These are phyloP conservation scores for Talinum fruticosum DNA, from an alignment of 148 eudicot species.

Conservation along the genomic window DNA sequence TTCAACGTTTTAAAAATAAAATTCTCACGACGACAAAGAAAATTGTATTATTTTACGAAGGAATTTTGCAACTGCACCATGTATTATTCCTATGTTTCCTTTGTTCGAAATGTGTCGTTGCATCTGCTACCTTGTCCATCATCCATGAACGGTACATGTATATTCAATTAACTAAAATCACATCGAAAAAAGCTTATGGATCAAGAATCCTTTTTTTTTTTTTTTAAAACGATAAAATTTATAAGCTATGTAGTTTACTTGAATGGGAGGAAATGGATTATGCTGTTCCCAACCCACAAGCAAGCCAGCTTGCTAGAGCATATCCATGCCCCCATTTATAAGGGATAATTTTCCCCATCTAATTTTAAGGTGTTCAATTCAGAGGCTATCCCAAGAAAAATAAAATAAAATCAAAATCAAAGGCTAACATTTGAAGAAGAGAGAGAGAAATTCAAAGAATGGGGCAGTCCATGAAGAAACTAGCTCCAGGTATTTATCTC, in stretches of 20 bases:
- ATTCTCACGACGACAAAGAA: no score
- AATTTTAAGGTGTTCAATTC: not conserved
- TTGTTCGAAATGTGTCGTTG: no score
- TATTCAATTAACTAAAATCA: no score
- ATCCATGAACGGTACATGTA: no score
- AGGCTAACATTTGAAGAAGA: constrained; percentile 11
- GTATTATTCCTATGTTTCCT: no score
- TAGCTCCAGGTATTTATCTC: constrained; percentile 20
- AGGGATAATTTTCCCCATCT: not conserved
- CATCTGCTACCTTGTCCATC: no score
- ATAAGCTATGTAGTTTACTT: constrained; percentile 19
- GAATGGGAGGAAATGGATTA: constrained; percentile 30
- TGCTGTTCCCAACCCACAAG: constrained; percentile 31
- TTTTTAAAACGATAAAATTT: not conserved
- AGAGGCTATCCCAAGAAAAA: no score
- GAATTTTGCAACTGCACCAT: no score
- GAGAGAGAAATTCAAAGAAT: constrained; percentile 2
- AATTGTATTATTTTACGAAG: no score
- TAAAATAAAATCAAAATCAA: no score
- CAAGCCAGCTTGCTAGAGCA: not conserved
- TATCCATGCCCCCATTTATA: not conserved
- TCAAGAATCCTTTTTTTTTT: not conserved
- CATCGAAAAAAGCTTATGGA: no score
- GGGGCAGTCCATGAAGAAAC: constrained; percentile 31
- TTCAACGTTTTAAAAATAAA: no score